These are phyloP conservation scores for Blastocystis sp. DNA, from an alignment of 352 stramenopile genomes.

Conservation along the genomic window DNA sequence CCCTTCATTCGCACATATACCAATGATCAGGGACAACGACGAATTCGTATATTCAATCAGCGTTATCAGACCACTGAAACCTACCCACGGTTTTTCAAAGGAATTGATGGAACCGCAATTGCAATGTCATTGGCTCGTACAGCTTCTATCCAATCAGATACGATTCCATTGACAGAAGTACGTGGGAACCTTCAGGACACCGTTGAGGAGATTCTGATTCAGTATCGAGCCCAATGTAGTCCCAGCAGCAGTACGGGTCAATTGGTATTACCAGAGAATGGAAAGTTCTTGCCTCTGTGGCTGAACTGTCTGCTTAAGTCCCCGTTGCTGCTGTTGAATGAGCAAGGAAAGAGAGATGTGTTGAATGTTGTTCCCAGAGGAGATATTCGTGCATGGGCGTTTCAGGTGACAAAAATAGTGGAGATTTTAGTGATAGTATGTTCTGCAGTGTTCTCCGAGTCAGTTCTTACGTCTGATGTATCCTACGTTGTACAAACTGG, in stretches of 20 bases:
- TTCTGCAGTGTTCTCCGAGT: not conserved
- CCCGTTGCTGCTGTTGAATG: constrained; percentile 33
- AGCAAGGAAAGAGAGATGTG: not conserved
- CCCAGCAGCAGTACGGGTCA: constrained; percentile 23
- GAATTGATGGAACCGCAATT: constrained; percentile 8
- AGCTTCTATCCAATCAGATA: not conserved
- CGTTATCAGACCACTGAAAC: constrained; percentile 1
- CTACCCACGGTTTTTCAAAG: constrained; percentile 47
- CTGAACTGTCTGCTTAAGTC: constrained; percentile 48
- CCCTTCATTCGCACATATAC: constrained; percentile 11
- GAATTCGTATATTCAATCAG: constrained; percentile 48
- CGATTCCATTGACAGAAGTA: not conserved
- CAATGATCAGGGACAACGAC: not conserved
- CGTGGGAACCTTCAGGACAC: constrained; percentile 3
- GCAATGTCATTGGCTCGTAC: constrained; percentile 35
- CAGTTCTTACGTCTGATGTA: constrained; percentile 48
- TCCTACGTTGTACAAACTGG: constrained; percentile 37
- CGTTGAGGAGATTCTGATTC: constrained; percentile 8
- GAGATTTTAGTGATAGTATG: constrained; percentile 11
- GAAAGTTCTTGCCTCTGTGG: constrained; percentile 32
- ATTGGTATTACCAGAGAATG: constrained; percentile 50
- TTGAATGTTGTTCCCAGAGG: constrained; percentile 1
- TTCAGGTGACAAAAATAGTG: not conserved
- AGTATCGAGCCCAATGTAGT: constrained; percentile 36
- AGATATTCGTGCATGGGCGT: constrained; percentile 49